Base-by-base conservation (phyloP, 2,329 filamentous ascomycete genomes). In the Diaporthe batatas region DNA sequence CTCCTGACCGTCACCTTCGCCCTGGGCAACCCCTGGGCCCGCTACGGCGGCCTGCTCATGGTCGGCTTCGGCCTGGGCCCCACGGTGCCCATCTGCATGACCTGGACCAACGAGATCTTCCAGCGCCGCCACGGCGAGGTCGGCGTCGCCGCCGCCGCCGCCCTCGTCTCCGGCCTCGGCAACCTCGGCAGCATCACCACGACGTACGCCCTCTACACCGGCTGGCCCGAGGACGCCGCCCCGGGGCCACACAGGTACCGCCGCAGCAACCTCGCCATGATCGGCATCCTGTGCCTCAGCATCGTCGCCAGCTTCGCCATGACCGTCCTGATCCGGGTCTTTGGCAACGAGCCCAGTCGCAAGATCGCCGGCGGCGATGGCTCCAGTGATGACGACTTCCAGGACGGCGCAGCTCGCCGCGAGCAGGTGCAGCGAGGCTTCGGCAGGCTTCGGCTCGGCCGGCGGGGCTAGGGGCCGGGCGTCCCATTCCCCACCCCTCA, bases 51-150 rank as follows among this genome's bases (percentile, higher is more conserved):
- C 5, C 89, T 98, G n/a, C 85, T 98, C 67, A 92, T 98, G 83
- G 92, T 98, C 47, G 95, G 95, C 6, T 97, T 97, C 73, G 95
- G 95, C 0, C 91, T 98, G 2, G 95, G 95, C 1, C 95, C 95
- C 4, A 97, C 95, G 0, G 94, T 97, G 0, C 95, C 95, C 14
- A 96, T 96, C 79, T 96, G 93, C 81, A 98, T 98, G 95, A 92
- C 94, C 47, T 97, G 95, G 95, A 94, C 93, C 42, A 94, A 91
- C 75, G 93, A 97, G 82, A 92, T 97, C 79, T 98, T 98, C 85
- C 94, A 97, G 83, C 89, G 89, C 42, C 92, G 95, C 16, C 95
- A 98, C 79, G 94, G 95, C 59, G 95, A 98, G 82, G 94, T 98
- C 29, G 95, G 95, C 71, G 94, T 98, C 8, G 95, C 95, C 5